These are phyloP conservation scores for Nigrospora osmanthi DNA, from an alignment of 2,329 filamentous ascomycete species.

Conservation along the genomic window DNA sequence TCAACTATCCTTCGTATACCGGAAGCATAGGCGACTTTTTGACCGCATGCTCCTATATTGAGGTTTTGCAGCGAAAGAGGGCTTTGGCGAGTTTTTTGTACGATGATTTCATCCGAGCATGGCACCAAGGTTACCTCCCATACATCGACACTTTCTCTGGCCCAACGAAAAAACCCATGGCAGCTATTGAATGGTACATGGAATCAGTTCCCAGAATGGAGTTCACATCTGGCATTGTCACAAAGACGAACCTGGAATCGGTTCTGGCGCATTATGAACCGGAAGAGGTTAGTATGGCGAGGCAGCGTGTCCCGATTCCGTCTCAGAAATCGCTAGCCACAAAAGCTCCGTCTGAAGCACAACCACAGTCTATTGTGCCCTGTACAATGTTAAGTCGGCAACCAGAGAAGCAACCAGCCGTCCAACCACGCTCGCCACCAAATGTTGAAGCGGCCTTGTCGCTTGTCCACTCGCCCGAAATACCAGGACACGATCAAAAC, in stretches of 20 bases:
- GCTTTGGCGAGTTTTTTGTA: slow-evolving; percentile 20
- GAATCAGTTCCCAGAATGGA: slow-evolving; percentile 18
- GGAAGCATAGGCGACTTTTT: slow-evolving; percentile 20
- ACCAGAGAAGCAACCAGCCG: too few species aligned
- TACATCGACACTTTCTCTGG: slow-evolving; percentile 12
- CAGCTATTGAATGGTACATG: slow-evolving; percentile 25
- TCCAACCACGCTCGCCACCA: too few species aligned
- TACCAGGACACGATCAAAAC: too few species aligned
- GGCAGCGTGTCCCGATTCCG: not conserved
- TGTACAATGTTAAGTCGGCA: too few species aligned
- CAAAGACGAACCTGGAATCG: slow-evolving; percentile 16
- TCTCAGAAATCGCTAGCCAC: too few species aligned
- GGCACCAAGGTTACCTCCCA: slow-evolving; percentile 19
- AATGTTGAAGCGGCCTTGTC: too few species aligned
- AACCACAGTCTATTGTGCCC: too few species aligned
- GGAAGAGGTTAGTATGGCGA: slow-evolving; percentile 9
- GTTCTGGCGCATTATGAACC: slow-evolving; percentile 17
- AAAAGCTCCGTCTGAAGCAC: too few species aligned
- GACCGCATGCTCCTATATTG: slow-evolving; percentile 20
- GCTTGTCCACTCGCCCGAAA: too few species aligned
- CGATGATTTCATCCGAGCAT: slow-evolving; percentile 26
- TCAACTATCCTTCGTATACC: slow-evolving; percentile 19
- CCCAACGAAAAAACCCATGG: slow-evolving; percentile 10
- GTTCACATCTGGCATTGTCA: slow-evolving; percentile 18
- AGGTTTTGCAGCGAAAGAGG: slow-evolving; percentile 12